Conservation (phyloP, 495 filamentous ascomycete species). For the Paragyromitra xinjiangensis region DNA sequence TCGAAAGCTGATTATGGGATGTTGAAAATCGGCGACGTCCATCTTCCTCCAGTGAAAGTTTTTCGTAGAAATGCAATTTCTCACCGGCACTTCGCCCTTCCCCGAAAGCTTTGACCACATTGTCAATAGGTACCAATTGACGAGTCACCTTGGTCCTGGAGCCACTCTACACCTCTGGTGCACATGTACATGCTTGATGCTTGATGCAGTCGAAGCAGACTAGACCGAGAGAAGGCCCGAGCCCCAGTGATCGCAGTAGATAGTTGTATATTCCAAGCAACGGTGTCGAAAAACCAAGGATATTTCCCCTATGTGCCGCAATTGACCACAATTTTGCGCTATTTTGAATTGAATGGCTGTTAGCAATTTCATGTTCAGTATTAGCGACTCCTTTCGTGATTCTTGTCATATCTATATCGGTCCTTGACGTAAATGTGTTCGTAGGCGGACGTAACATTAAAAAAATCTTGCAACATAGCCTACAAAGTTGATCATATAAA, state of each 20-base stretch:
- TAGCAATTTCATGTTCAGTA: conserved; percentile 2
- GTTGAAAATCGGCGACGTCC: conserved; percentile 7
- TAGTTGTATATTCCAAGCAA: conserved; percentile 15
- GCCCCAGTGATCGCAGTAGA: conserved; percentile 29
- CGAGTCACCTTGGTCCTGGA: conserved; percentile 34
- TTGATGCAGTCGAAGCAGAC: conserved; percentile 31
- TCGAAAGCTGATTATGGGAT: conserved; percentile 4
- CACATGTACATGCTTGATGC: conserved; percentile 38
- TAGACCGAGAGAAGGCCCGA: conserved; percentile 40
- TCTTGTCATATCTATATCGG: conserved; percentile 33
- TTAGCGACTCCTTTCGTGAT: conserved; percentile 28
- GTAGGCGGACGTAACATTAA: conserved; percentile 2
- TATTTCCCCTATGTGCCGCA: conserved; percentile 21
- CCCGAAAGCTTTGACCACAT: conserved; percentile 40
- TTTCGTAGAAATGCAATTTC: conserved; percentile 31
- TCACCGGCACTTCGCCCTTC: conserved; percentile 25
- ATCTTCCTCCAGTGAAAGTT: conserved; percentile 26
- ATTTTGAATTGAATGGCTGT: conserved; percentile 40
- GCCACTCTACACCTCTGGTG: conserved; percentile 14
- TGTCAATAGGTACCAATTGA: conserved; percentile 44
- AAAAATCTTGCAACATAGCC: conserved; percentile 21
- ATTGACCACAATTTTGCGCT: conserved; percentile 33
- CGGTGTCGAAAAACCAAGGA: conserved; percentile 29
- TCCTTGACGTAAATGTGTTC: conserved; percentile 34
- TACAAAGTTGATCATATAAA: conserved; percentile 20